Percentiles rank a stretch among this genome's conserved stretches.
Evolutionary conservation across 345 rosid species (phyloP).

Genomic region (Eucalyptus urophylla): DNA sequence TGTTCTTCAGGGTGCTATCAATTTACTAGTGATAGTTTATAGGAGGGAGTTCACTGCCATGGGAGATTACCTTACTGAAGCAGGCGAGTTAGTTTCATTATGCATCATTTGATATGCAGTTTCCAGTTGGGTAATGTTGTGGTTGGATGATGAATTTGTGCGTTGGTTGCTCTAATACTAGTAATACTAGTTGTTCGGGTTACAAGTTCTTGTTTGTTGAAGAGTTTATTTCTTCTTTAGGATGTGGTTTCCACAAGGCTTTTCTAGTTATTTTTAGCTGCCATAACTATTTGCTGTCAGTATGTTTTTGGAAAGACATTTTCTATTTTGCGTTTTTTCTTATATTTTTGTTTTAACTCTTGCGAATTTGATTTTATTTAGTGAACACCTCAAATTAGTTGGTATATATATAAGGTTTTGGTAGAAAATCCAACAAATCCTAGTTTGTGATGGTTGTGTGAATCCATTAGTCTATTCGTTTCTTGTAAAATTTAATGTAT

Average conservation of each 20-base stretch:
- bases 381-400: not conserved
- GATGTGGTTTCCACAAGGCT: not conserved
- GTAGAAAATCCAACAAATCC: too few species aligned
- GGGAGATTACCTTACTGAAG: constrained; percentile 95
- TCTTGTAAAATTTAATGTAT: too few species aligned
- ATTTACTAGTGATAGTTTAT: constrained; percentile 81
- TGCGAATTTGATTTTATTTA: not conserved
- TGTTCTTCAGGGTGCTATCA: constrained; percentile 83
- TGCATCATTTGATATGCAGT: not conserved
- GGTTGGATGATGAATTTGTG: not conserved
- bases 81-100: constrained; percentile 71
- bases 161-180: not conserved
- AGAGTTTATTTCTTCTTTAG: not conserved
- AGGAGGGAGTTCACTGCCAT: constrained; percentile 75
- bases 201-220: not conserved
- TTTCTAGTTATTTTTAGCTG: not conserved
- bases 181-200: not conserved
- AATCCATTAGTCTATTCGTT: too few species aligned
- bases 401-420: too few species aligned
- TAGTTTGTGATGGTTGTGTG: too few species aligned
- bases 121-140: not conserved
- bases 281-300: not conserved
- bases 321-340: not conserved
- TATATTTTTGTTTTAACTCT: not conserved
- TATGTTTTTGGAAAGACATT: not conserved